Evolutionary conservation across 2,329 filamentous ascomycete genomes (phyloP).

Genomic region (Biscogniauxia sp.): DNA sequence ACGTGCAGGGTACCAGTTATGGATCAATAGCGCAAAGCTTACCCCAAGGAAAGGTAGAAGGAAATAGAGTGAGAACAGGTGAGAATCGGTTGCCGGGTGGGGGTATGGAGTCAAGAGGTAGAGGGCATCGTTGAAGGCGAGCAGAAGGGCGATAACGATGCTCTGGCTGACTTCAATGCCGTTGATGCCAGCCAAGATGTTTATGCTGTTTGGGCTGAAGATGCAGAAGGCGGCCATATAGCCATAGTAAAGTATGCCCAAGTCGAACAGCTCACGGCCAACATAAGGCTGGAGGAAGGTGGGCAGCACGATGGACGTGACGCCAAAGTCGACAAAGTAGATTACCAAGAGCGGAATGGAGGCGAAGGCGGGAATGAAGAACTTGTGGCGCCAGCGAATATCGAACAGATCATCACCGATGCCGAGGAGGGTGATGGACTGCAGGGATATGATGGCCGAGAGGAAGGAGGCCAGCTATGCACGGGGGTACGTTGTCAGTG

Average conservation of each 20-base stretch:
- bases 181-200: slow-evolving; percentile 99
- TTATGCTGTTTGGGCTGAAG: slow-evolving; percentile 98
- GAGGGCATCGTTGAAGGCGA: slow-evolving; percentile 82
- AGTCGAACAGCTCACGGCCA: slow-evolving; percentile 73
- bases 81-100: slow-evolving; percentile 91
- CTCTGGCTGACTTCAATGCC: slow-evolving; percentile 96
- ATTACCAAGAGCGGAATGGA: slow-evolving; percentile 91
- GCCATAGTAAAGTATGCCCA: slow-evolving; percentile 82
- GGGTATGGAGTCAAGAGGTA: slow-evolving; percentile 83
- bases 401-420: slow-evolving; percentile 96
- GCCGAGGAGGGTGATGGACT: slow-evolving; percentile 86
- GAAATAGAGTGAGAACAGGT: slow-evolving; percentile 94
- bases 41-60: slow-evolving; percentile 93
- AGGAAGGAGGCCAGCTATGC: slow-evolving; percentile 85
- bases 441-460: slow-evolving; percentile 88
- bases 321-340: slow-evolving; percentile 98
- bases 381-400: slow-evolving; percentile 98
- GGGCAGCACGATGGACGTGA: slow-evolving; percentile 92
- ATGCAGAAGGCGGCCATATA: slow-evolving; percentile 98
- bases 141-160: slow-evolving; percentile 79
- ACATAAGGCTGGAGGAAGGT: slow-evolving; percentile 80
- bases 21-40: slow-evolving; percentile 77
- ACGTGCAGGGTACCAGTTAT: slow-evolving; percentile 94
- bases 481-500: background rate
- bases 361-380: slow-evolving; percentile 93